These are phyloP conservation scores for Carpinus viminea DNA, from an alignment of 306 rosid species.

Conservation along the genomic window DNA sequence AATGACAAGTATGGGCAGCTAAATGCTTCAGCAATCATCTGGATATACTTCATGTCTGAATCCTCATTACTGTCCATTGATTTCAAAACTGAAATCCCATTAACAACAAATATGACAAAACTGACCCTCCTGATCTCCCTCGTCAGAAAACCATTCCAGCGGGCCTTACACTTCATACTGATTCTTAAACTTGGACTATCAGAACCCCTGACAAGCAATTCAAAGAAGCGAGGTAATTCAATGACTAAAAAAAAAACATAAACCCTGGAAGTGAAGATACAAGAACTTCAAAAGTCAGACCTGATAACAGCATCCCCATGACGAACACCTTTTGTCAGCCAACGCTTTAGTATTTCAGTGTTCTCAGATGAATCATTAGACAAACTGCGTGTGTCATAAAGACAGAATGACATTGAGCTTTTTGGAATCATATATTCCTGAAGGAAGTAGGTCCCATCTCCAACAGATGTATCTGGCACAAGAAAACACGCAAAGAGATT, in stretches of 20 bases:
- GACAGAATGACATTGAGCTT: conserved; percentile 59
- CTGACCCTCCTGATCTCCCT: conserved; percentile 60
- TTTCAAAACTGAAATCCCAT: conserved; percentile 65
- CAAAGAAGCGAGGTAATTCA: conserved; percentile 27
- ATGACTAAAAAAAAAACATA: conserved; percentile 6
- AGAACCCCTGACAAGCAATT: conserved; percentile 52
- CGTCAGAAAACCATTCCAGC: conserved; percentile 31
- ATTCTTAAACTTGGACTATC: conserved; percentile 50
- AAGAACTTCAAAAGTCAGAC: conserved; percentile 44
- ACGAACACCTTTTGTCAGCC: conserved; percentile 83
- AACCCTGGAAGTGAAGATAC: too few species aligned
- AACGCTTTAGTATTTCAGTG: conserved; percentile 43
- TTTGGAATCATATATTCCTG: conserved; percentile 80
- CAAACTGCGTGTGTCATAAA: conserved; percentile 82
- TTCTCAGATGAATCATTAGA: conserved; percentile 49
- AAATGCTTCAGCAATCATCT: conserved; percentile 57
- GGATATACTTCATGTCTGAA: conserved; percentile 33
- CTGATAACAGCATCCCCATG: conserved; percentile 71
- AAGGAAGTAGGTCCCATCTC: conserved; percentile 85
- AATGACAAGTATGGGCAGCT: conserved; percentile 65
- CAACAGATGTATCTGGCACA: conserved; percentile 55
- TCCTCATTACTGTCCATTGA: conserved; percentile 46
- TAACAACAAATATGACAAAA: conserved; percentile 67
- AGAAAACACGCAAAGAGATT: conserved; percentile 2
- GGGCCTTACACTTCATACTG: conserved; percentile 50